These are phyloP conservation scores for Leccinum broughii DNA, from an alignment of 768 basidiomycete genomes.

Conservation along the genomic window DNA sequence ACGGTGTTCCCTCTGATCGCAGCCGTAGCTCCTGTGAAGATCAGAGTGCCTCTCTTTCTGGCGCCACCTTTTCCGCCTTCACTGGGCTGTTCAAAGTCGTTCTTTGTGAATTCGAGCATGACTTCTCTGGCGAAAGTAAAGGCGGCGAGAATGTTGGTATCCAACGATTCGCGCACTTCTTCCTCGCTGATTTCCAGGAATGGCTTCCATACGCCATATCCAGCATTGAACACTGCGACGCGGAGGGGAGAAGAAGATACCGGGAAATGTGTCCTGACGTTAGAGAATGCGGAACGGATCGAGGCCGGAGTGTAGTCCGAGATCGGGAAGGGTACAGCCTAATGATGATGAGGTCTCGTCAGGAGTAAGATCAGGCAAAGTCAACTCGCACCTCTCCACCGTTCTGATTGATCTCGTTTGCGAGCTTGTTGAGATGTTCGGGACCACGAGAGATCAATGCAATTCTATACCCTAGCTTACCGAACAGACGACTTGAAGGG, in stretches of 20 bases:
- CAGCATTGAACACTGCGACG: conserved; percentile 66
- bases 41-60: conserved; percentile 62
- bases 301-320: conserved; percentile 49
- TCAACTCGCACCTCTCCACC: conserved; percentile 55
- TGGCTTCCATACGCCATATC: conserved; percentile 57
- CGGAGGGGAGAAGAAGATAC: conserved; percentile 52
- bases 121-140: conserved; percentile 65
- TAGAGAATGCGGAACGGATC: conserved; percentile 49
- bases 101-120: conserved; percentile 59
- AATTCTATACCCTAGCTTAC: conserved; percentile 63
- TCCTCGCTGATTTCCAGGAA: conserved; percentile 64
- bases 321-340: conserved; percentile 64
- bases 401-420: conserved; percentile 51
- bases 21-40: conserved; percentile 77
- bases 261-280: conserved; percentile 47
- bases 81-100: conserved; percentile 43
- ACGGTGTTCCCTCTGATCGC: conserved; percentile 58
- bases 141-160: conserved; percentile 55
- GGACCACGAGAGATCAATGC: conserved; percentile 64
- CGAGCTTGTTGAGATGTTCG: conserved; percentile 51
- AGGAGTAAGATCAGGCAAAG: not conserved
- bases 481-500: conserved; percentile 51
- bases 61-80: conserved; percentile 37
- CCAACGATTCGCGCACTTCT: conserved; percentile 51
- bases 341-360: not conserved